Evolutionary conservation across 75 land plant species (phyloP).

Genomic region (Isoetes taiwanensis): DNA sequence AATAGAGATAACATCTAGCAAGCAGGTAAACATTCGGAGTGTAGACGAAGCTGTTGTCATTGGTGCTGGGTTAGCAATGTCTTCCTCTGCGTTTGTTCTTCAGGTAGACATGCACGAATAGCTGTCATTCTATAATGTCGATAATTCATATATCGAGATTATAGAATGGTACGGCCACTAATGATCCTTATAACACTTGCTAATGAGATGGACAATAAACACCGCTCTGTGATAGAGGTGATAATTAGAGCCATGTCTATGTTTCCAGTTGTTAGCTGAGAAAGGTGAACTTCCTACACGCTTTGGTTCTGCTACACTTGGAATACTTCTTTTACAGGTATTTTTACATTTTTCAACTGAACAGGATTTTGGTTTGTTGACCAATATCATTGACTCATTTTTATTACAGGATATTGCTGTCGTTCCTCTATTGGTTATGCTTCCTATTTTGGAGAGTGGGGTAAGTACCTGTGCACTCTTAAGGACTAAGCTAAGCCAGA

Average conservation of each 20-base stretch:
- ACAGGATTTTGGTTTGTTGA: too few species aligned
- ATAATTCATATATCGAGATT: too few species aligned
- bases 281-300: constrained; percentile 91
- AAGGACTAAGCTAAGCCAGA: too few species aligned
- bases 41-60: constrained; percentile 93
- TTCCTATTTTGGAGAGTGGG: constrained; percentile 89
- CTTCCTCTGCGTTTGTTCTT: constrained; percentile 95
- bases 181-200: too few species aligned
- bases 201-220: too few species aligned
- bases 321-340: not conserved
- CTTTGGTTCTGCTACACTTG: constrained; percentile 82
- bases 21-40: constrained; percentile 74
- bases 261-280: constrained; percentile 72
- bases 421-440: constrained; percentile 87
- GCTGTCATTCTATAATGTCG: too few species aligned
- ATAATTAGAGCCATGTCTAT: not conserved
- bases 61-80: constrained; percentile 90
- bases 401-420: constrained; percentile 85
- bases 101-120: constrained; percentile 72
- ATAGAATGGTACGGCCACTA: too few species aligned
- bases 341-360: too few species aligned
- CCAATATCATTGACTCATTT: too few species aligned
- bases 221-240: not conserved
- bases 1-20: not conserved
- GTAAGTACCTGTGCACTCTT: too few species aligned